Base-by-base conservation (phyloP, 352 stramenopile species). In the Pythium coloratum region DNA sequence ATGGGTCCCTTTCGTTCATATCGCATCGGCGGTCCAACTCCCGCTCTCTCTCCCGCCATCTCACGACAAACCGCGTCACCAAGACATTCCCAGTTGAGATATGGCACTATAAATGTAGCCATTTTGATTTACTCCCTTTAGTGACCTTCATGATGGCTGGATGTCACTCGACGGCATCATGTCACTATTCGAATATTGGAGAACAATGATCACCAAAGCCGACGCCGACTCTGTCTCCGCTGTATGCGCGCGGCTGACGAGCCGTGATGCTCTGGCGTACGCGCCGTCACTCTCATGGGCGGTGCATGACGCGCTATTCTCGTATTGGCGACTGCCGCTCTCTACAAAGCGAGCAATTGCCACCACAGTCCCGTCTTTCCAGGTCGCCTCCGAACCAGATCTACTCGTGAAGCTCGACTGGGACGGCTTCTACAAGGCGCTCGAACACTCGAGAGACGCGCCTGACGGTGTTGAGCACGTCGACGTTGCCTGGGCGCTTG, bases 231-330 rank as follows among this genome's bases (percentile, higher is more conserved):
- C 9, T 34, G 26, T 36, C 47, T 20, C 47, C 2, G 47, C 26
- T 30, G 20, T 9, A 9, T 20, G 47, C 18, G 47, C 47, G 47
- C 47, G 26, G 6, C 47, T 55, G 20, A 55, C 47, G 47, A 20
- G 16, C 7, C 20, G 34, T 34, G 26, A 10, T 1, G 47, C 26
- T 32, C 12, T 55, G 20, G n/a, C 47, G 24, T 26, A 55, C 47
- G 1, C 20, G 18, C 75, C 78, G 36, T 86, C 82, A n/a, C 67
- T 91, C 3, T 86, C 82, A 26, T 62, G 49, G 54, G 32, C 51
- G 4, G 82, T 91, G 1, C 46, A 80, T 6, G 70, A 88, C 34
- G 64, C 69, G 30, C 62, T 91, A 30, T 80, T 81, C 62, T 78
- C 77, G 1, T 89, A 70, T 67, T 91, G 80, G 78, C 75, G 74